Evolutionary conservation across 306 rosid species (phyloP), one percentile per base, ranked within the genome.

Genomic region (Quercus wislizeni): DNA sequence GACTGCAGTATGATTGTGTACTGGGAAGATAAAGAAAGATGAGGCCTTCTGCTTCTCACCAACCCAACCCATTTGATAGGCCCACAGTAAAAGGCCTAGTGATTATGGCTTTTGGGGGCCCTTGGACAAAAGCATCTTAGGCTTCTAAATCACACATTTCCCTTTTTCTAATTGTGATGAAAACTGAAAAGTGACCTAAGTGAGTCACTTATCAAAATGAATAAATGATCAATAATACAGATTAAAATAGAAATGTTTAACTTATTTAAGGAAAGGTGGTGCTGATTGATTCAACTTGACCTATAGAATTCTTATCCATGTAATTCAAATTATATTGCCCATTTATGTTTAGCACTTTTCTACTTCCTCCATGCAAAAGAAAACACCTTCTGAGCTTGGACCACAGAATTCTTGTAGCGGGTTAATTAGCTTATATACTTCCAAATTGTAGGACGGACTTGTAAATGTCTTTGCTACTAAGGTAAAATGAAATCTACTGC

Each of bases 51-150:
- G 97, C 90, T 86, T 81, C 93, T 90, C 85, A 88, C 86, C 94
- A 81, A 87, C 93, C 93, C 92, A 83, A 90, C 94, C 92, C 86
- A 76, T 67, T 87, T 83, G 83, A 74, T 83, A 86, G 70, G 77
- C 83, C 81, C 76, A 84, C 83, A 18, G 79, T 74, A 78, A 87
- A 90, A 90, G 87, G 84, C 79, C 74, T 46, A 5, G 55, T 80
- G 64, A 81, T 88, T 73, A 55, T 88, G 89, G 69, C 73, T 62
- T 82, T 82, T 82, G 87, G 82, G 89, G 82, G 70, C 83, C 85
- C 76, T 46, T 14, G 21, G 70, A 85, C 79, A 75, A 82, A 76
- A 87, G 97, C 82, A 86, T 84, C 90, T 88, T 86, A 86, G 83
- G 76, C 78, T 78, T 28, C 80, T 69, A 58, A 84, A 85, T 83